These are phyloP conservation scores for Reutealis trisperma DNA, from an alignment of 345 rosid genomes.

Conservation along the genomic window DNA sequence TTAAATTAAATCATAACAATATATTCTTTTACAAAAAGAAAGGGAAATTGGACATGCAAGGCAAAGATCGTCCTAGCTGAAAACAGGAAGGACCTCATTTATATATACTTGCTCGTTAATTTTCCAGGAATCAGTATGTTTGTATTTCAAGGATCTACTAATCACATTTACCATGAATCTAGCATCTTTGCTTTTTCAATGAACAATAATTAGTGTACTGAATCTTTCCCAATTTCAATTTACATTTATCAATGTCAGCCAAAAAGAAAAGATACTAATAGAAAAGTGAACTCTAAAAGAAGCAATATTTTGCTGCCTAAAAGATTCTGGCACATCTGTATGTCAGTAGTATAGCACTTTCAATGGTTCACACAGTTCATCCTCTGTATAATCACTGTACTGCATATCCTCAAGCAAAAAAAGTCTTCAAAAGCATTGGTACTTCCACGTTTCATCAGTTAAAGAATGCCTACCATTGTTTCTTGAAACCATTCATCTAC, in stretches of 20 bases:
- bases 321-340: conserved; percentile 16
- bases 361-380: conserved; percentile 18
- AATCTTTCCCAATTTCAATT: conserved; percentile 11
- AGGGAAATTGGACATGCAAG: background rate
- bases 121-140: background rate
- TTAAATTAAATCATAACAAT: background rate
- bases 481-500: conserved; percentile 21
- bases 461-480: conserved; percentile 7
- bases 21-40: background rate
- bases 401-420: conserved; percentile 21
- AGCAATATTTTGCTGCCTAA: conserved; percentile 4
- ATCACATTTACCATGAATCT: conserved; percentile 13
- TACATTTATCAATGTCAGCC: conserved; percentile 18
- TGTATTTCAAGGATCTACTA: background rate
- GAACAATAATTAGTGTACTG: conserved; percentile 4
- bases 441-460: conserved; percentile 13
- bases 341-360: conserved; percentile 19
- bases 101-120: background rate
- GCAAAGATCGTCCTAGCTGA: background rate
- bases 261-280: conserved; percentile 13
- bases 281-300: conserved; percentile 4
- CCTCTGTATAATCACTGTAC: conserved; percentile 16
- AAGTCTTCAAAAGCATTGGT: conserved; percentile 15
- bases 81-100: background rate
- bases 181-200: conserved; percentile 15